Evolutionary conservation across 2,329 filamentous ascomycete genomes (phyloP).

Genomic region (Nannizziopsis barbatae): DNA sequence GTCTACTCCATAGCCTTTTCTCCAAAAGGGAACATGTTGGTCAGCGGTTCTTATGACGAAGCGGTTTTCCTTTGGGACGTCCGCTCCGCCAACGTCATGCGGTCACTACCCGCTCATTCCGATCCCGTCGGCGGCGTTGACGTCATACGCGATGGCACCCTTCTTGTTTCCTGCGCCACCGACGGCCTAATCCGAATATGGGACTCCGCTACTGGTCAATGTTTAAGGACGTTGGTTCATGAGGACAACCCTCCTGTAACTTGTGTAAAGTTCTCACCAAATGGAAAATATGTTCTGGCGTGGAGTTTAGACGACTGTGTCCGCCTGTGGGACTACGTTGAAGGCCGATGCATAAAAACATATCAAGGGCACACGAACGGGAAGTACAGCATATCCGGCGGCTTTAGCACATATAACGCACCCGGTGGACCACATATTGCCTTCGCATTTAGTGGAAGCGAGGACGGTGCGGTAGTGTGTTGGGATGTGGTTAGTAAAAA

Average conservation of each 20-base stretch:
- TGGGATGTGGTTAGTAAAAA: conserved; percentile 89
- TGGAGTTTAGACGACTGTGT: conserved; percentile 85
- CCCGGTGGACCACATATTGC: conserved; percentile 30
- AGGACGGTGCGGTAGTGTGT: conserved; percentile 67
- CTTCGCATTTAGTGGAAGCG: conserved; percentile 74
- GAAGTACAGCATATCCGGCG: conserved; percentile 72
- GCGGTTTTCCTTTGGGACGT: conserved; percentile 97
- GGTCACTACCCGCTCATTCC: conserved; percentile 82
- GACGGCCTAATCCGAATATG: conserved; percentile 89
- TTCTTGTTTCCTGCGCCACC: conserved; percentile 82
- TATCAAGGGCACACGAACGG: conserved; percentile 86
- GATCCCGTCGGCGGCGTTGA: conserved; percentile 91
- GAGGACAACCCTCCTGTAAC: conserved; percentile 89
- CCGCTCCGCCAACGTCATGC: conserved; percentile 73
- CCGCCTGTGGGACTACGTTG: conserved; percentile 88
- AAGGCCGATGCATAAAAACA: conserved; percentile 85
- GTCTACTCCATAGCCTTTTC: conserved; percentile 89
- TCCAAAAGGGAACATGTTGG: conserved; percentile 96
- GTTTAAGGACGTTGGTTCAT: conserved; percentile 84
- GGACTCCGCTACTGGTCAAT: conserved; percentile 93
- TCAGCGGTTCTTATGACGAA: conserved; percentile 91
- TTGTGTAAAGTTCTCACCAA: conserved; percentile 83
- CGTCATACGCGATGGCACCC: conserved; percentile 80
- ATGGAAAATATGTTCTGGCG: conserved; percentile 83
- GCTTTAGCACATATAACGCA: conserved; percentile 57